Evolutionary conservation across 352 stramenopile species (phyloP).

Genomic region (Pythium coloratum): DNA sequence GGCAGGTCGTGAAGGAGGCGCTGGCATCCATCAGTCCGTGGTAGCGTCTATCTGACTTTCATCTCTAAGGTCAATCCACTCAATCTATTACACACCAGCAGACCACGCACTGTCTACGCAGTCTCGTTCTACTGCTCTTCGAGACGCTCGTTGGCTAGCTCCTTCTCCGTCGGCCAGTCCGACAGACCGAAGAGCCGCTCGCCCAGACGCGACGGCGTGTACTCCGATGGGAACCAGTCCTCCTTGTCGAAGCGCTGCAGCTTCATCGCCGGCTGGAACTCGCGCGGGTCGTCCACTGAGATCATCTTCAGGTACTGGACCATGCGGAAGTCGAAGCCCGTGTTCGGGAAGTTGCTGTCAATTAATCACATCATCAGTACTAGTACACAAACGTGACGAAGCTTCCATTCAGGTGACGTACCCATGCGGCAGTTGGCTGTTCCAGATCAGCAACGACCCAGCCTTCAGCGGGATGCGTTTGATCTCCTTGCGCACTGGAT

Average conservation of each 20-base stretch:
- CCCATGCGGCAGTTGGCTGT: conserved; percentile 46
- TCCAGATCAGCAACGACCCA: conserved; percentile 50
- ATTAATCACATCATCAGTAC: not conserved
- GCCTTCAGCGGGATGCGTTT: conserved; percentile 43
- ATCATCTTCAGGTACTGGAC: conserved; percentile 64
- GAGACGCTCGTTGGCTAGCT: conserved; percentile 13
- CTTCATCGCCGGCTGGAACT: conserved; percentile 43
- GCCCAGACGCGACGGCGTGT: conserved; percentile 34
- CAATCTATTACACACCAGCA: not conserved
- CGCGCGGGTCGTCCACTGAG: conserved; percentile 35
- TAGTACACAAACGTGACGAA: not conserved
- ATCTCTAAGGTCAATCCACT: not conserved
- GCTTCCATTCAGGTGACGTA: conserved; percentile 9
- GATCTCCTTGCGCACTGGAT: conserved; percentile 40
- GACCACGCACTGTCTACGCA: not conserved
- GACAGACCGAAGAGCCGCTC: conserved; percentile 39
- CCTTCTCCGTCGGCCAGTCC: conserved; percentile 33
- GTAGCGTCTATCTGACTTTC: conserved; percentile 27
- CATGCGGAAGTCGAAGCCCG: conserved; percentile 49
- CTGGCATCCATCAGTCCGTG: conserved; percentile 76
- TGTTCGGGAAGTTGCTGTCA: conserved; percentile 45
- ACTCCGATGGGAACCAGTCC: conserved; percentile 43
- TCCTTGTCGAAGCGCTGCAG: conserved; percentile 33
- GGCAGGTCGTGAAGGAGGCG: conserved; percentile 51
- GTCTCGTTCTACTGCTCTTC: conserved; percentile 2